These are phyloP conservation scores for Dictyostelium brefeldianum DNA, from an alignment of 78 protist species.

Conservation along the genomic window DNA sequence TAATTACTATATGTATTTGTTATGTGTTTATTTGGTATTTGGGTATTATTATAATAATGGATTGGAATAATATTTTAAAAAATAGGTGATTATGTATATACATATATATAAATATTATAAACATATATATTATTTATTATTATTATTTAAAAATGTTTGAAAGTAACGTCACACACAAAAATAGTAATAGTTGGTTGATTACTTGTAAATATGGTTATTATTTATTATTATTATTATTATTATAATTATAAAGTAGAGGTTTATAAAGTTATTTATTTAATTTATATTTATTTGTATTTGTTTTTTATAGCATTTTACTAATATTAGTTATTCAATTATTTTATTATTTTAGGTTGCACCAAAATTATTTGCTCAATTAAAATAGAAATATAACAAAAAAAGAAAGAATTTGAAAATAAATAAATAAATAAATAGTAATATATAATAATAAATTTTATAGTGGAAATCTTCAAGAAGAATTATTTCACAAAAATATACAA, in stretches of 20 bases:
- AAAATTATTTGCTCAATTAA: slow-evolving; percentile 47
- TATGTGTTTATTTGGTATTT: neutral
- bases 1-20: no score
- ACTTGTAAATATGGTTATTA: no score
- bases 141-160: no score
- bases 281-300: neutral
- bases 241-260: neutral
- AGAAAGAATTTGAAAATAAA: neutral
- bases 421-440: slow-evolving; percentile 15
- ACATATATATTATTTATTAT: no score
- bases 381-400: neutral
- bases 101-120: no score
- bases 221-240: neutral
- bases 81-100: no score
- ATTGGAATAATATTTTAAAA: no score
- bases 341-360: slow-evolving; percentile 41
- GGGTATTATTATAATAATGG: no score
- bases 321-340: slow-evolving; percentile 1
- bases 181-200: no score
- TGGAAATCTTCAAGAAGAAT: neutral
- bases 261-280: neutral
- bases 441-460: neutral
- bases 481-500: neutral
- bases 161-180: no score
- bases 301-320: slow-evolving; percentile 15